Evolutionary conservation across 148 eudicot species (phyloP).

Genomic region (Pharnaceum exiguum): DNA sequence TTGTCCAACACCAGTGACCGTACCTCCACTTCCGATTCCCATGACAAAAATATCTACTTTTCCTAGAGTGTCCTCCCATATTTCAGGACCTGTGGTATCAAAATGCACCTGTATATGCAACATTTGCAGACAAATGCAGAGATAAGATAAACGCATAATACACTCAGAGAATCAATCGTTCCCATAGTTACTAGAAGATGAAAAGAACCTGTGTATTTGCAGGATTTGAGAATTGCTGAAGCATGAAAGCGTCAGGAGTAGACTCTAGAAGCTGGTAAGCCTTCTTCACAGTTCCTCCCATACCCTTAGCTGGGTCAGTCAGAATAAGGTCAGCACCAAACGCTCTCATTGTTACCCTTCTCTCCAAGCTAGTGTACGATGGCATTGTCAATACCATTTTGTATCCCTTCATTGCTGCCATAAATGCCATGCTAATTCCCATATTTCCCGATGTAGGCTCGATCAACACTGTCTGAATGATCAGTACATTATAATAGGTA

Average conservation of each 20-base stretch:
- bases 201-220: slow-evolving; percentile 73
- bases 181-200: not conserved
- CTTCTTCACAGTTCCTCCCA: slow-evolving; percentile 97
- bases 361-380: slow-evolving; percentile 90
- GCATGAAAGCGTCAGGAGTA: slow-evolving; percentile 84
- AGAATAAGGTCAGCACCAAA: slow-evolving; percentile 87
- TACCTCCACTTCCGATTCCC: slow-evolving; percentile 99
- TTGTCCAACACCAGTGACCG: slow-evolving; percentile 89
- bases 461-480: slow-evolving; percentile 70
- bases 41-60: slow-evolving; percentile 90
- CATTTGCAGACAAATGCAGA: too few relatives aligned
- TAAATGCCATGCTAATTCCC: slow-evolving; percentile 99
- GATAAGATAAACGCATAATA: too few relatives aligned
- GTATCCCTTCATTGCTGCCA: slow-evolving; percentile 94
- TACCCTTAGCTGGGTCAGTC: slow-evolving; percentile 88
- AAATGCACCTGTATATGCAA: slow-evolving; percentile 59
- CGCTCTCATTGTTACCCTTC: slow-evolving; percentile 85
- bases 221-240: slow-evolving; percentile 82
- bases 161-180: not conserved
- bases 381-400: slow-evolving; percentile 97
- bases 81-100: slow-evolving; percentile 98
- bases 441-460: slow-evolving; percentile 99
- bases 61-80: slow-evolving; percentile 91
- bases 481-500: not conserved
- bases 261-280: slow-evolving; percentile 72